A percentile compares a stretch with the other conserved stretches of the same genome.
Evolutionary conservation across 2,329 filamentous ascomycete species (phyloP).

Genomic region (Colletotrichum melonis): DNA sequence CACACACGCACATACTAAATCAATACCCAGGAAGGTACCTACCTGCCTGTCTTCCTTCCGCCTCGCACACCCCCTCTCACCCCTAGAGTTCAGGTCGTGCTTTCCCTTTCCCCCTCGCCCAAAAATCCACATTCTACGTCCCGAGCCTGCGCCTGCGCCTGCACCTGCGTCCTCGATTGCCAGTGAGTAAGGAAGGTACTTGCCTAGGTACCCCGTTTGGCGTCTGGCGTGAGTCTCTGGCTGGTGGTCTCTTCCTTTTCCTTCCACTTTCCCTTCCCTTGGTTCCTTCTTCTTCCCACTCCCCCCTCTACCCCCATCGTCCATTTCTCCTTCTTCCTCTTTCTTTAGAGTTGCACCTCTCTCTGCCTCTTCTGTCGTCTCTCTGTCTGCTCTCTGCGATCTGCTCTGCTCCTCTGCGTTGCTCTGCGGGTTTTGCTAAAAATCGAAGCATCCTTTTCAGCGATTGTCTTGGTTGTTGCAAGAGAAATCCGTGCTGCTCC

Average conservation of each 20-base stretch:
- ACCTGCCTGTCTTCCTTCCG: background rate
- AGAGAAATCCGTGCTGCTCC: constrained; percentile 25
- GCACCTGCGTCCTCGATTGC: constrained; percentile 12
- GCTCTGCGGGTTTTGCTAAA: constrained; percentile 28
- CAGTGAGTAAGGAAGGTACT: background rate
- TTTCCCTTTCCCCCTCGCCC: background rate
- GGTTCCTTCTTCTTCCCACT: constrained; percentile 33
- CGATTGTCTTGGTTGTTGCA: constrained; percentile 35
- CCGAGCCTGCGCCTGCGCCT: background rate
- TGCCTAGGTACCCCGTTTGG: constrained; percentile 39
- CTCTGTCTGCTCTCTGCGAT: constrained; percentile 41
- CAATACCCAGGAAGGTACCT: background rate
- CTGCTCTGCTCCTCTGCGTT: constrained; percentile 34
- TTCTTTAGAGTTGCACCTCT: constrained; percentile 35
- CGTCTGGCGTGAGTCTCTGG: constrained; percentile 18
- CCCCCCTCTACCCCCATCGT: constrained; percentile 33
- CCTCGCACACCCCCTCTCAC: background rate
- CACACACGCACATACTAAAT: no score
- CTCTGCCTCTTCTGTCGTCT: constrained; percentile 43
- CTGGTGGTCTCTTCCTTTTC: constrained; percentile 43
- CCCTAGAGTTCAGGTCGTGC: constrained; percentile 19
- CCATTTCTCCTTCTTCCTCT: constrained; percentile 27
- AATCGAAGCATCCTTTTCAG: constrained; percentile 34
- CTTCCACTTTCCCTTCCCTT: constrained; percentile 42
- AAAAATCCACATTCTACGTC: constrained; percentile 23